Evolutionary conservation across 2,329 filamentous ascomycete genomes (phyloP).

Genomic region (Beauveria varroae): DNA sequence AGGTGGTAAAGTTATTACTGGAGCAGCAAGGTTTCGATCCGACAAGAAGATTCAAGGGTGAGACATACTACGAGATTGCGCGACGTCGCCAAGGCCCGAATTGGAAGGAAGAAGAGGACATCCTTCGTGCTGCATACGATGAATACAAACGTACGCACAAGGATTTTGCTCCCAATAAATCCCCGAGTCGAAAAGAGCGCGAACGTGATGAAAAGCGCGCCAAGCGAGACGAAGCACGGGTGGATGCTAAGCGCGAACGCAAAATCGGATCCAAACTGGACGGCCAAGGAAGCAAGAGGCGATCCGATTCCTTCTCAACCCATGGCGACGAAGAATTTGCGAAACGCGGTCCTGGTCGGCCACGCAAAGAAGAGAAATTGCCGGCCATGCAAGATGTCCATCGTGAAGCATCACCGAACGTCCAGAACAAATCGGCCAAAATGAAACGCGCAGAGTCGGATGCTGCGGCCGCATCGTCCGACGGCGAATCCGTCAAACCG

Average conservation of each 20-base stretch:
- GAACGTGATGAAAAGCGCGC: slow-evolving; percentile 37
- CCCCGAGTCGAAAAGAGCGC: slow-evolving; percentile 37
- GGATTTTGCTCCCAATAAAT: slow-evolving; percentile 40
- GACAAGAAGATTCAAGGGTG: slow-evolving; percentile 65
- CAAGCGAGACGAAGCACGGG: slow-evolving; percentile 36
- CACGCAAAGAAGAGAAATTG: slow-evolving; percentile 36
- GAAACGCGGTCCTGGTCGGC: slow-evolving; percentile 45
- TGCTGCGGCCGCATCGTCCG: slow-evolving; percentile 42
- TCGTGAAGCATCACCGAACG: slow-evolving; percentile 43
- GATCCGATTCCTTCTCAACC: slow-evolving; percentile 33
- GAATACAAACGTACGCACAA: slow-evolving; percentile 49
- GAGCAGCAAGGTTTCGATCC: slow-evolving; percentile 76
- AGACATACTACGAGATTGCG: slow-evolving; percentile 83
- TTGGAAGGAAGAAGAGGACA: slow-evolving; percentile 80
- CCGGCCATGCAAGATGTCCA: slow-evolving; percentile 45
- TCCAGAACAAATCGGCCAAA: slow-evolving; percentile 41
- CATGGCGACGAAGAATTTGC: slow-evolving; percentile 40
- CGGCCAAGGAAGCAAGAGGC: slow-evolving; percentile 43
- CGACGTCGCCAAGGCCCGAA: slow-evolving; percentile 74
- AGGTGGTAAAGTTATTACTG: slow-evolving; percentile 73
- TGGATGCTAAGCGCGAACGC: slow-evolving; percentile 42
- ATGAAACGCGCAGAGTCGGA: slow-evolving; percentile 49
- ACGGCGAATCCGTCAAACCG: slow-evolving; percentile 51
- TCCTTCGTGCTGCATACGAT: slow-evolving; percentile 71
- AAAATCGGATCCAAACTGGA: slow-evolving; percentile 28